Evolutionary conservation across 2,329 filamentous ascomycete species (phyloP), one percentile per base, ranked within the genome.

Genomic region (Hypoxylon sp.): DNA sequence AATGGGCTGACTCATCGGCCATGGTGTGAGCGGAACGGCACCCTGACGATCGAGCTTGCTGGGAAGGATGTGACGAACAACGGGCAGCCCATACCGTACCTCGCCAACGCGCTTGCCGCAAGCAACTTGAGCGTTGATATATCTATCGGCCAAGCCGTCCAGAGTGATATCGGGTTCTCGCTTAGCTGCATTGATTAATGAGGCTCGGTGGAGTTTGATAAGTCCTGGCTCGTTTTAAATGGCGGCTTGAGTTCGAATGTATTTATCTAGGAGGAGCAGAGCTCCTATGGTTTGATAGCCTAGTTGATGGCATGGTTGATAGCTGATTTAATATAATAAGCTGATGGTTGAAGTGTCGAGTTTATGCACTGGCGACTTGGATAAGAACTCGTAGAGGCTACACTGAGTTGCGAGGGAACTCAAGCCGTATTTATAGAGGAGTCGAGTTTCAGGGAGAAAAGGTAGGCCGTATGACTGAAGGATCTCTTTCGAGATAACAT

Each of bases 1-100:
- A 69, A 75, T 1, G 78, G 80, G 12, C 76, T 85, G 28, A 70
- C 70, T 32, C 18, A 75, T 60, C 69, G 78, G 64, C 81, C 81
- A 2, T 84, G 83, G 72, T 91, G 88, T 79, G 79, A 83, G 58
- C 66, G 65, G 6, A 80, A 81, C 53, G 84, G 84, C 45, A 75
- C 85, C 2, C 72, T 91, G 1, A 84, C 87, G 46, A 81, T 91
- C 70, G 74, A 82, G 58, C 81, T 90, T 59, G 75, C 79, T 5
- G 87, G 87, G 54, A 81, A 82, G 58, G 77, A 80, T 28, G 87
- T 87, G 64, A 70, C 79, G 45, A 84, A 85, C 74, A 64, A 82
- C 66, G 85, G 84, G 63, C 73, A 87, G 73, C 76, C 81, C 46
- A 77, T 91, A 54, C 74, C 77, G 36, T 90, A 89, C 77, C 88